Base-by-base conservation (phyloP, 1,139 yeast genomes). In the Blastobotrys malaysiensis region DNA sequence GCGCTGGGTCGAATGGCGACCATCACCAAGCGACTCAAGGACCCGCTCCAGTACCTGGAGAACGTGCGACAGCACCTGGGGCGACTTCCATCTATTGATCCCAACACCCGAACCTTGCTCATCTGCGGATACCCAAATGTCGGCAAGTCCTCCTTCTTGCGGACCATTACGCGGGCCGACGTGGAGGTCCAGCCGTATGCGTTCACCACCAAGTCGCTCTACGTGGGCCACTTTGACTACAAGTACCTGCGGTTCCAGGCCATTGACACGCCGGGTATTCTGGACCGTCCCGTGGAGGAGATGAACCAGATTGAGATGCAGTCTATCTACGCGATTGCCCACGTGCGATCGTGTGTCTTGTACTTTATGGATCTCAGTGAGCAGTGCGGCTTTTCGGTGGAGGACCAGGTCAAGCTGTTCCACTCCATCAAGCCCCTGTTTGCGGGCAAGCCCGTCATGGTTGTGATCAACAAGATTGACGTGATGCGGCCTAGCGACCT, bases 281-380 rank as follows among this genome's bases (percentile, higher is more conserved):
- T 93, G 70, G 99, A 93, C 74, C 86, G 98, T 73, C 99, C 99
- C 58, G 90, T 98, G 49, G 99, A 93, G 73, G 98, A 93, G 72
- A 95, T 93, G 99, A 95, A 91, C 77, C 93, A 95, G 75, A 95
- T 93, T 72, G 99, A 93, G 78, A 93, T 93, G 99, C 99, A 93
- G 77, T 86, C 96, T 55, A 91, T 93, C 68, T 93, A 95, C 69
- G 99, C 99, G 58, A 89, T 93, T 79, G 99, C 99, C 44, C 99
- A 93, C 74, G 83, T 93, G 72, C 83, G 99, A 70, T 90, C 98
- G 21, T 89, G 97, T 73, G 96, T 93, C 49, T 75, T 95, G 67
- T 93, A 95, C 76, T 93, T 93, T 68, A 93, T 93, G 99, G 99
- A 93, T 78, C 80, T 93, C 63, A 87, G 96, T 43, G 99, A 95